Percentiles rank a stretch among this genome's conserved stretches.
phyloP scores from a whole-genome alignment of 257 asterid species.

The Rubia yunnanensis region DNA sequence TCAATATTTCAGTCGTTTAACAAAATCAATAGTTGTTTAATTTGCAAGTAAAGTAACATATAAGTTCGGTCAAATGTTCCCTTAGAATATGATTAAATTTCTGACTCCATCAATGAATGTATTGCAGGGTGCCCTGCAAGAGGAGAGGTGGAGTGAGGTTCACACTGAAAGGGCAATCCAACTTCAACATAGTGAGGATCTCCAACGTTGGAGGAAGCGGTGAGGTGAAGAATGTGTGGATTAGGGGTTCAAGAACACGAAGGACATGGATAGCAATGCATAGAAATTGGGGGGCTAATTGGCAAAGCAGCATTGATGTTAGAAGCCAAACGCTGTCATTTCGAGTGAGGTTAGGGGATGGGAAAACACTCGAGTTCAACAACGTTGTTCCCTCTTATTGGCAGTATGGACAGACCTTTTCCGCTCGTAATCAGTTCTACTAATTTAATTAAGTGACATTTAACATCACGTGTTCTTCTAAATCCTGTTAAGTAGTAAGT shows the following conservation, averaged over 20 bases:
- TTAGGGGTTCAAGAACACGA: slow-evolving; percentile 42
- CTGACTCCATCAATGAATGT: background rate
- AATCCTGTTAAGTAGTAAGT: background rate
- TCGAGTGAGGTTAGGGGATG: slow-evolving; percentile 32
- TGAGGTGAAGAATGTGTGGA: slow-evolving; percentile 40
- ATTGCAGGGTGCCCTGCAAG: slow-evolving; percentile 41
- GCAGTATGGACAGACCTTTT: slow-evolving; percentile 63
- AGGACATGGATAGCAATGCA: slow-evolving; percentile 38
- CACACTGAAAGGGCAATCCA: slow-evolving; percentile 51
- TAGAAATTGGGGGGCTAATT: slow-evolving; percentile 71
- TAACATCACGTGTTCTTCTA: background rate
- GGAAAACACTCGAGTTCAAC: slow-evolving; percentile 27
- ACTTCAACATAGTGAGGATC: slow-evolving; percentile 59
- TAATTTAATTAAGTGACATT: background rate
- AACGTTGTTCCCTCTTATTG: slow-evolving; percentile 57
- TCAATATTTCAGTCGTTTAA: too few relatives aligned
- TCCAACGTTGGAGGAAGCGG: slow-evolving; percentile 67
- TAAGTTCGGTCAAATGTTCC: too few relatives aligned
- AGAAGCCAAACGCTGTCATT: slow-evolving; percentile 50
- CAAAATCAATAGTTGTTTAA: too few relatives aligned
- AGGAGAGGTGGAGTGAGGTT: slow-evolving; percentile 69
- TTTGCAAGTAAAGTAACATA: too few relatives aligned
- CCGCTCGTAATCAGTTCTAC: slow-evolving; percentile 40
- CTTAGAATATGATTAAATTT: too few relatives aligned
- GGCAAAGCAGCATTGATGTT: slow-evolving; percentile 45